Conservation (phyloP, 176 grass and related monocot genomes). For the Canna indica region DNA sequence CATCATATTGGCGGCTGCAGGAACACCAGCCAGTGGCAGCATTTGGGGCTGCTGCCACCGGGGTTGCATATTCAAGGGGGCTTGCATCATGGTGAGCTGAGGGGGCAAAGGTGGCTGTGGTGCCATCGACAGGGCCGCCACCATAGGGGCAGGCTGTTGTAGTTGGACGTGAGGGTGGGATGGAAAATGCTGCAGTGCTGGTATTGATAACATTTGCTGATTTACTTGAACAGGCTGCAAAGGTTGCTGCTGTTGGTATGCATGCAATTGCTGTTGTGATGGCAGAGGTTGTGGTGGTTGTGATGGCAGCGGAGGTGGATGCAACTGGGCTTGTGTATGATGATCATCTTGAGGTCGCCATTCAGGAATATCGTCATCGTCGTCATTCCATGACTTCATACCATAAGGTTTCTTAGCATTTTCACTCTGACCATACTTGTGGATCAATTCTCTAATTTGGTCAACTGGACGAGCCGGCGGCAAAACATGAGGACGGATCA, state of each 20-base stretch:
- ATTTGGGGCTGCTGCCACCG: conserved; percentile 21
- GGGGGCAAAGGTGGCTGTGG: background rate
- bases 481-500: background rate
- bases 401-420: conserved; percentile 19
- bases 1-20: background rate
- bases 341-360: conserved; percentile 52
- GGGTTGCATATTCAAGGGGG: background rate
- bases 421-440: conserved; percentile 34
- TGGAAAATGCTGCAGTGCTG: background rate
- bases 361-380: conserved; percentile 49
- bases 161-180: background rate
- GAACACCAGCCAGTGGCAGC: conserved; percentile 24
- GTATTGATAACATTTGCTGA: conserved; percentile 4
- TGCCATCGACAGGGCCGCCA: background rate
- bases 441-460: conserved; percentile 34
- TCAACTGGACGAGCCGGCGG: conserved; percentile 10
- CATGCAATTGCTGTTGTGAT: conserved; percentile 16
- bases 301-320: conserved; percentile 4
- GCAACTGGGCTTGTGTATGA: background rate
- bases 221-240: conserved; percentile 3
- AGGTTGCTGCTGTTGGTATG: conserved; percentile 30
- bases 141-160: background rate
- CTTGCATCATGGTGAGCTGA: background rate
- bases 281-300: conserved; percentile 21
- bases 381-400: conserved; percentile 30